Percentiles rank a stretch among this genome's conserved stretches.
phyloP scores from a whole-genome alignment of 176 grass and related monocot species.

The Avena eriantha region DNA sequence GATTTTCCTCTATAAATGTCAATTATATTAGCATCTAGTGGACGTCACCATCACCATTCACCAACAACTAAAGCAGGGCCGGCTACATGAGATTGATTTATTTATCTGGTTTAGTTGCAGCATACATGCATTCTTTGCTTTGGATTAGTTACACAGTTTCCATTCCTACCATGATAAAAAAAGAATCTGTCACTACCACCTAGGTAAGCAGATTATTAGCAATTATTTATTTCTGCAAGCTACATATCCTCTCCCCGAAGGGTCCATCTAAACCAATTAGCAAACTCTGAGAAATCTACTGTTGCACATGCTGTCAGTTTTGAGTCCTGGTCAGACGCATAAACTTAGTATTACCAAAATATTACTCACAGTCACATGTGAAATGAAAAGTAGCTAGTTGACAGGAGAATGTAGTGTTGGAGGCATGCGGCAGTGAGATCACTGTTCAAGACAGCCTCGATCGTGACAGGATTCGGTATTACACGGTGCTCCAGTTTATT shows the following conservation, averaged over 20 bases:
- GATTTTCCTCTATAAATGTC: not conserved
- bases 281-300: not conserved
- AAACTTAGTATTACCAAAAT: not conserved
- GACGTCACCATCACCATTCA: not conserved
- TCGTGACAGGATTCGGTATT: slow-evolving; percentile 1
- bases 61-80: slow-evolving; percentile 32
- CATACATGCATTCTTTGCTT: not conserved
- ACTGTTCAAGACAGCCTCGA: slow-evolving; percentile 31
- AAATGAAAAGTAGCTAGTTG: not conserved
- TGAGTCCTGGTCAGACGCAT: not conserved
- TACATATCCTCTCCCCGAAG: not conserved
- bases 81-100: too few species aligned
- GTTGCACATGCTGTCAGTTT: not conserved
- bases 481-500: not conserved
- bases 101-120: too few species aligned
- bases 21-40: slow-evolving; percentile 16
- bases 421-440: slow-evolving; percentile 7
- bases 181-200: slow-evolving; percentile 9
- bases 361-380: not conserved
- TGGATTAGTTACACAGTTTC: not conserved
- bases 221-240: not conserved
- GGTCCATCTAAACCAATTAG: too few species aligned
- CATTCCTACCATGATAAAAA: slow-evolving; percentile 5
- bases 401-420: not conserved
- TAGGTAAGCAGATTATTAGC: not conserved